Evolutionary conservation across 345 rosid species (phyloP), one percentile per base, ranked within the genome.

Genomic region (Syzygium jambos): DNA sequence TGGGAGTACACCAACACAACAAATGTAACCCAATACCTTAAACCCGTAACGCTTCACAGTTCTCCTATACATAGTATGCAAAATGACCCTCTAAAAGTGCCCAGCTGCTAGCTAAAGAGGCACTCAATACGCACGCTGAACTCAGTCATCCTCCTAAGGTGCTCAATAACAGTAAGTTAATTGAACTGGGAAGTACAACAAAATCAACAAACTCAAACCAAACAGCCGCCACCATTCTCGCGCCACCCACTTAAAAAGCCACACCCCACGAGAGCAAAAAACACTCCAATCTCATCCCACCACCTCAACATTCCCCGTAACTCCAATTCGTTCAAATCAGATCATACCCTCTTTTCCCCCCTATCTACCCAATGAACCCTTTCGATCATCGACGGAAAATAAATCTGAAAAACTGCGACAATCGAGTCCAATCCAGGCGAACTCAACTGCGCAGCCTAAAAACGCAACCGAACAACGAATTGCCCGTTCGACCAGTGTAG

Each of bases 11-110:
- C 4, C 0, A 0, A 30, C 73, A 61, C 34, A 61, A 0, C 34
- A 61, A 2, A 0, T 27, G 19, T n/a, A 9, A 61, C 34, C 1
- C 0, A 17, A 61, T 61, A 0, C 0, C 34, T n/a, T 0, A 27
- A 27, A 13, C n/a, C 17, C 6, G 34, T 16, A 61, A 61, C 2
- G 13, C n/a, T 61, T 61, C 0, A 13, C 73, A 0, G 0, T 0
- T 61, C n/a, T n/a, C 34, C 73, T n/a, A 15, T 13, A 61, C 34
- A 61, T 61, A 61, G n/a, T n/a, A 61, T n/a, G 30, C 12, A 61
- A 61, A 61, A 61, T 7, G 2, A 61, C 30, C n/a, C 17, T 61
- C 0, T n/a, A 61, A 61, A 61, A 61, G 0, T n/a, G 73, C 73
- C 34, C 12, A 8, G 19, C 30, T n/a, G 34, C 73, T 30, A 13